These are phyloP conservation scores for Pichia scutulata DNA, from an alignment of 805 yeast species.

Conservation along the genomic window DNA sequence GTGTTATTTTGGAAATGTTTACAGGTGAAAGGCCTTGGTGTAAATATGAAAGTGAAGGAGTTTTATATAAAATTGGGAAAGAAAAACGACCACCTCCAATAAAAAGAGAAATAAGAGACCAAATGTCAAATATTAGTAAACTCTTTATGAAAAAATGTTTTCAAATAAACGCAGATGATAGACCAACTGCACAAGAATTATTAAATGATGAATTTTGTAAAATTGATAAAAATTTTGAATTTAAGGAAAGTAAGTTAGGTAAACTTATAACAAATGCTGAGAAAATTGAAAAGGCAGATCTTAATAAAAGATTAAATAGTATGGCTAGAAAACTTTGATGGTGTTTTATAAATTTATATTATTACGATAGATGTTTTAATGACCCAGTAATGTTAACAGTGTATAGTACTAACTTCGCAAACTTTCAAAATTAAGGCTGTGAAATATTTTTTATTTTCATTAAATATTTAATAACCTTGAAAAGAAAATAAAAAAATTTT, in stretches of 20 bases:
- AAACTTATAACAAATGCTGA: slow-evolving; percentile 19
- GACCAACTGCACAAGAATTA: slow-evolving; percentile 80
- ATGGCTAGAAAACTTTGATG: slow-evolving; percentile 11
- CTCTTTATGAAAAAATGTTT: slow-evolving; percentile 74
- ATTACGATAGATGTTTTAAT: neutral
- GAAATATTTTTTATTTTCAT: neutral
- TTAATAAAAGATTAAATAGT: slow-evolving; percentile 11
- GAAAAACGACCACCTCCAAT: slow-evolving; percentile 86
- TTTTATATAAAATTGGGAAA: slow-evolving; percentile 82
- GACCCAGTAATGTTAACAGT: no score
- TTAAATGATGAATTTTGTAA: slow-evolving; percentile 38
- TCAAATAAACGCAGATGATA: slow-evolving; percentile 61
- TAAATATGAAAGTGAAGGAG: slow-evolving; percentile 88
- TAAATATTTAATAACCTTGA: neutral
- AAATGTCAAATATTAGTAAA: slow-evolving; percentile 57
- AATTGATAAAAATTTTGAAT: slow-evolving; percentile 19
- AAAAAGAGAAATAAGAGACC: slow-evolving; percentile 72
- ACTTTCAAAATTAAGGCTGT: neutral
- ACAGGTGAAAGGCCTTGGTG: slow-evolving; percentile 98
- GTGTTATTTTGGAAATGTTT: slow-evolving; percentile 95
- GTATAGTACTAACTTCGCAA: no score
- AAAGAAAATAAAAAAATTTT: neutral
- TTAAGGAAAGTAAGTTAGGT: slow-evolving; percentile 26
- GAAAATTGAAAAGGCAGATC: slow-evolving; percentile 15
- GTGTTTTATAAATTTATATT: no score